Base-by-base conservation (phyloP, 2,329 filamentous ascomycete species). In the Talaromyces sp. region DNA sequence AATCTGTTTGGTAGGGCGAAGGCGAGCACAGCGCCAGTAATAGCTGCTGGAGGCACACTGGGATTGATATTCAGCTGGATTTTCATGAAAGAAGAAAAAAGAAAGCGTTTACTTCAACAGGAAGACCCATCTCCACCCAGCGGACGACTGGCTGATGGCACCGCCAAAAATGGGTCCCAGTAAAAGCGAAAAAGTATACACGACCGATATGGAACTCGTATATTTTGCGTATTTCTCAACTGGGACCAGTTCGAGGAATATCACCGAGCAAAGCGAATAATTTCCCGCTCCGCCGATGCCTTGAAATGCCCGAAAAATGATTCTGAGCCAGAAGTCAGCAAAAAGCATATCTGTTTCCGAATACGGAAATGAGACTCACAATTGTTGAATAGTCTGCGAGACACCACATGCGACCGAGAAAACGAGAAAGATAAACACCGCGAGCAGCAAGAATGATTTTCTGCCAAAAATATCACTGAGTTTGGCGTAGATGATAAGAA, bases 381-480 rank as follows among this genome's bases (percentile, higher is more conserved):
- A 63, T 50, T 72, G 64, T 15, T 61, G 60, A 58, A 74, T 72
- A 22, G 61, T 69, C 41, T 71, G 67, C 2, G 72, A 63, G 11
- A 69, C 71, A 33, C 74, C 75, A 59, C 75, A 78, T 1, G 70
- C 73, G 10, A 71, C 69, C 0, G 76, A 78, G 56, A 77, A 77
- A 3, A 72, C 64, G 2, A 70, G 67, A 56, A 79, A 79, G 9
- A 78, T 63, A 1, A 68, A 56, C 50, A 77, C 78, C 70, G 48
- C 83, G 66, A 63, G 81, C 72, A 63, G 79, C 75, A 56, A 75
- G 75, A 28, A 36, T 17, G 52, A 11, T 17, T 64, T 66, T 2
- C 81, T 77, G n/a, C 82, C 82, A 56, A 83, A 84, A 17, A 84
- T 80, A 64, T 84, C 81, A 63, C 81, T 84, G 39, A 83, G 68